Percentiles rank a stretch among this genome's conserved stretches.
These are phyloP conservation scores for Sphagnum fallax DNA, from an alignment of 228 moss, liverwort and hornwort genomes.

Conservation along the genomic window DNA sequence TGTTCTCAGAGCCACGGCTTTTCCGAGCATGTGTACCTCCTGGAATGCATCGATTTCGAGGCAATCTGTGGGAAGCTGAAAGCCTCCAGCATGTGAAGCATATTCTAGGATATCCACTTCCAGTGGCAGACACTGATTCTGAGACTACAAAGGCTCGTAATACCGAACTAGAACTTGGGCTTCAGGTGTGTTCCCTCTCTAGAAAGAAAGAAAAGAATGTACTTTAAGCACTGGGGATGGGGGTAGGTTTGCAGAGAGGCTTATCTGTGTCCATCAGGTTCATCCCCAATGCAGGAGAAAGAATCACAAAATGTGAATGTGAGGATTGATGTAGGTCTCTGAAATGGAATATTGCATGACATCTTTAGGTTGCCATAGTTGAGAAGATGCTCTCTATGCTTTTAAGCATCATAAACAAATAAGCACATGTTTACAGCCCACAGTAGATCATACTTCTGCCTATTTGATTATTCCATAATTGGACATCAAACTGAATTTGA, in stretches of 20 bases:
- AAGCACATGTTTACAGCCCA: too few relatives aligned
- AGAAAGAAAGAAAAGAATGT: neutral
- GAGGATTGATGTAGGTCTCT: neutral
- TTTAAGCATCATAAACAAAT: too few relatives aligned
- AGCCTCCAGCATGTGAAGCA: conserved; percentile 52
- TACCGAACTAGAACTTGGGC: conserved; percentile 84
- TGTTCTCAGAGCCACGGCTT: conserved; percentile 74
- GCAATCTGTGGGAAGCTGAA: conserved; percentile 71
- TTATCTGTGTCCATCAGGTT: neutral
- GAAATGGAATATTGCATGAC: neutral
- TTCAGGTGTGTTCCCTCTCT: conserved; percentile 53
- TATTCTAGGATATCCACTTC: conserved; percentile 58
- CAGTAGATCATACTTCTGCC: too few relatives aligned
- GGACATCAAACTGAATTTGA: too few relatives aligned
- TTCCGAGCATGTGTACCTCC: conserved; percentile 97
- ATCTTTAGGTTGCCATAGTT: neutral
- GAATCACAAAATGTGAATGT: neutral
- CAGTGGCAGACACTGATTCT: conserved; percentile 27
- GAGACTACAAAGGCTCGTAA: conserved; percentile 71
- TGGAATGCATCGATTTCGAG: conserved; percentile 87
- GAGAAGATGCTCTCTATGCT: too few relatives aligned
- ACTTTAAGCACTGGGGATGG: neutral
- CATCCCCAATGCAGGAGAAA: neutral
- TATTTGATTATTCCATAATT: too few relatives aligned
- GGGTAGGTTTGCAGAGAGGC: neutral